phyloP scores from a whole-genome alignment of 1,284 basidiomycete genomes.

The Ganoderma sp. region DNA sequence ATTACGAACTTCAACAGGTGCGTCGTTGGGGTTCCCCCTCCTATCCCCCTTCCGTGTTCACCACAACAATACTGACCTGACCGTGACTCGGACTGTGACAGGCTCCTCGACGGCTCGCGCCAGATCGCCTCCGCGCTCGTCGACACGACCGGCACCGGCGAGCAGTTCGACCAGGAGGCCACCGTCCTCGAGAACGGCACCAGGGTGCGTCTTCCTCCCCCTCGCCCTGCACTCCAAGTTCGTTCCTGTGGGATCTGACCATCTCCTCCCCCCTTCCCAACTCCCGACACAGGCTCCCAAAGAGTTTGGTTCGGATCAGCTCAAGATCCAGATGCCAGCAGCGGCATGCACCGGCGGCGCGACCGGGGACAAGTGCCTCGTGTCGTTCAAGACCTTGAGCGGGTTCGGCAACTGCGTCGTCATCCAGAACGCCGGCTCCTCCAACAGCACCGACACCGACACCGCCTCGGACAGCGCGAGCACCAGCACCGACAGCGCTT shows the following conservation, averaged over 20 bases:
- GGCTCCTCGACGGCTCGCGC: constrained; percentile 55
- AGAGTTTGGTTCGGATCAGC: constrained; percentile 39
- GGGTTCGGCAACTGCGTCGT: constrained; percentile 62
- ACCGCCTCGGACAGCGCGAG: too few species aligned
- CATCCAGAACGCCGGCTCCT: constrained; percentile 32
- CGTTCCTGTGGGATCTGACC: not conserved
- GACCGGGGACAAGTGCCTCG: constrained; percentile 51
- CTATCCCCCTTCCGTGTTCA: not conserved
- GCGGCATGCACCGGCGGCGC: constrained; percentile 55
- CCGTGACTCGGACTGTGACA: constrained; percentile 21
- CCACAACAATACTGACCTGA: not conserved
- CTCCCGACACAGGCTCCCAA: not conserved
- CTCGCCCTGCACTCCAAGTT: not conserved
- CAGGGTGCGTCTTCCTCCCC: constrained; percentile 31
- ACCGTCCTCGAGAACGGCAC: constrained; percentile 47
- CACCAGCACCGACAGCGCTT: too few species aligned
- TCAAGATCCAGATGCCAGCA: constrained; percentile 50
- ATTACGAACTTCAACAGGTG: constrained; percentile 59
- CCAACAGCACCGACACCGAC: too few species aligned
- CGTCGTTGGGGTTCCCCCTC: constrained; percentile 28
- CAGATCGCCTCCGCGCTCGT: constrained; percentile 44
- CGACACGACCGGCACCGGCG: constrained; percentile 46
- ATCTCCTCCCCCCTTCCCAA: not conserved
- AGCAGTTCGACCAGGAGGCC: constrained; percentile 41
- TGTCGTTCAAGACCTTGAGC: constrained; percentile 50